Evolutionary conservation across 2,329 filamentous ascomycete genomes (phyloP), one percentile per base, ranked within the genome.

Genomic region (Orbilia ellipsospora): DNA sequence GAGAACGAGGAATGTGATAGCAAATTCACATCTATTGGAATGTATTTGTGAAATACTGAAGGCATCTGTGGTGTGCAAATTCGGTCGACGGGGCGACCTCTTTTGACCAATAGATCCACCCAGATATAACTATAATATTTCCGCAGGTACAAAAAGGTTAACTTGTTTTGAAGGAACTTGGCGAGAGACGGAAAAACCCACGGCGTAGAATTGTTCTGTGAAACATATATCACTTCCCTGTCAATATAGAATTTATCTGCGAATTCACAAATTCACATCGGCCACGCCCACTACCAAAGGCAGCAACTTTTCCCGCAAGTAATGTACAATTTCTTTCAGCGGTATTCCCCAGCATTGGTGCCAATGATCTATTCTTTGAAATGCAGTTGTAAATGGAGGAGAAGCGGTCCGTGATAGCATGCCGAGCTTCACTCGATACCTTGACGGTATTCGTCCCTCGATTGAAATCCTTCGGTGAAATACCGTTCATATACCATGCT

Each of bases 11-110:
- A 55, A 56, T 51, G 66, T 70, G 66, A 51, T 69, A 69, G 50
- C 52, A 28, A 36, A 50, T 57, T 70, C 57, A 70, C 66, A 70
- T 70, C 57, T 70, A 48, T 51, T 55, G 18, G 42, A 16, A 7
- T 10, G 31, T 36, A 36, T 36, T 4, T 36, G 31, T 36, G 31
- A 10, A 36, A 36, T 36, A 10, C 31, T 1, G 5, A 36, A 36
- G 5, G 5, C 8, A 6, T 36, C 31, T 36, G 31, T 31, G 28
- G 28, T 10, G 31, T 36, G 5, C 31, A 36, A 36, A 36, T 36
- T 36, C 31, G 31, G 23, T 36, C 31, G 31, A 36, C 31, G 31
- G 31, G 10, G 5, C 31, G 31, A 10, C 6, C 31, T 7, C 6
- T 4, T 36, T 36, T 1, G 31, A 36, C 31, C 31, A 36, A 36